Base-by-base conservation (phyloP, 805 yeast genomes). In the Cyberlindnera xishuangbannaensis region DNA sequence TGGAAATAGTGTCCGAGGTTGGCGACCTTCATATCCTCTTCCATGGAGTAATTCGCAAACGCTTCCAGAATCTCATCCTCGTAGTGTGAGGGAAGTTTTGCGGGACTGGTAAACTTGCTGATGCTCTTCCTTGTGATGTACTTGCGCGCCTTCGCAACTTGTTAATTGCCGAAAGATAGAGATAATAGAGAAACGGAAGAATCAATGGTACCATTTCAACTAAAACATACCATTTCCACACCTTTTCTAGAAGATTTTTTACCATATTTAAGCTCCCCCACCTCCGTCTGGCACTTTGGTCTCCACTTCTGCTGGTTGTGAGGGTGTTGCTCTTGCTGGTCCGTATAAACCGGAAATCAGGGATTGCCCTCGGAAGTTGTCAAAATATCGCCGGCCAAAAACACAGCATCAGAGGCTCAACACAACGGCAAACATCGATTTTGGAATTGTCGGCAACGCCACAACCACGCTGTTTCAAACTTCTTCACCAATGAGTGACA, bases 51-150 rank as follows among this genome's bases (percentile, higher is more conserved):
- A 10, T 50, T 50, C 0, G 72, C 62, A 45, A 62, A 71, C 0
- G 60, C 56, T 15, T 62, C 70, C 7, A 72, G 50, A 5, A 72
- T 51, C 18, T 55, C 60, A 41, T 68, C 71, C 42, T 71, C 77
- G 5, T 68, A 52, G 5, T 59, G 60, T 14, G 50, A 46, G 1
- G 76, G 74, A 1, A 71, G 55, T 12, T 48, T 50, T 13, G 45
- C 48, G 4, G 55, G 55, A 8, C 51, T 48, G 10, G 50, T 39
- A 39, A 64, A 65, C 20, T 49, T 43, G 10, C 55, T 51, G 2
- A 51, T 40, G 7, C 44, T 34, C 13, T 35, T 28, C 23, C 37
- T 40, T 9, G 47, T 52, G 30, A 49, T 40, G 28, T 45, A 45
- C n/a, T 45, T 42, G 32, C 38, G 48, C 6, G 33, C 41, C 39